phyloP scores from a whole-genome alignment of 352 stramenopile genomes.

The Globisporangium cederbergense region DNA sequence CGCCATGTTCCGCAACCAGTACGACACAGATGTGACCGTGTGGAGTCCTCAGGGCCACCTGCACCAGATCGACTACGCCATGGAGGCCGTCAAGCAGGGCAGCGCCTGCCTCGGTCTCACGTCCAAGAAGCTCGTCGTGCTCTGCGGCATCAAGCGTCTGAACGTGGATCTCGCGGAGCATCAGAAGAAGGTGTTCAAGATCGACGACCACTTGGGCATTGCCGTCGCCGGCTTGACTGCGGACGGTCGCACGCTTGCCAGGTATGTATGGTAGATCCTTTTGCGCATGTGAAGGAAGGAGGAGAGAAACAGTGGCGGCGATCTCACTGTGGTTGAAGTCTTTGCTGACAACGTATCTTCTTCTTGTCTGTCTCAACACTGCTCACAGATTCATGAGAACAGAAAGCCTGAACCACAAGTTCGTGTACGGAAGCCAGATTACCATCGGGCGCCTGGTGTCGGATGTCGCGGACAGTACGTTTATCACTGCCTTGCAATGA shows the following conservation, averaged over 20 bases:
- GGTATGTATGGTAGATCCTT: slow-evolving; percentile 20
- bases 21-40: slow-evolving; percentile 99
- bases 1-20: slow-evolving; percentile 98
- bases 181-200: slow-evolving; percentile 99
- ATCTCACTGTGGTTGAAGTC: not conserved
- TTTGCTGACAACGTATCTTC: slow-evolving; percentile 5
- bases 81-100: slow-evolving; percentile 96
- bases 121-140: slow-evolving; percentile 92
- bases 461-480: slow-evolving; percentile 94
- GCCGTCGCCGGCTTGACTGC: slow-evolving; percentile 97
- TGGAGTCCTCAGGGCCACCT: slow-evolving; percentile 98
- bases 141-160: slow-evolving; percentile 85
- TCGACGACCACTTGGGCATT: slow-evolving; percentile 98
- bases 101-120: slow-evolving; percentile 95
- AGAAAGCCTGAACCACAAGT: slow-evolving; percentile 99
- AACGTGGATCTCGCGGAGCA: slow-evolving; percentile 92
- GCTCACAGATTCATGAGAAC: slow-evolving; percentile 91
- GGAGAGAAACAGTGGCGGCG: not conserved
- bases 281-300: slow-evolving; percentile 1
- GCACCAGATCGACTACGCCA: slow-evolving; percentile 97
- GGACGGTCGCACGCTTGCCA: slow-evolving; percentile 94
- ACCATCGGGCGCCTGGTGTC: slow-evolving; percentile 93
- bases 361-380: not conserved
- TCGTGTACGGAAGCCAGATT: slow-evolving; percentile 96
- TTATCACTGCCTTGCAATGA: not conserved